Evolutionary conservation across 2,329 filamentous ascomycete species (phyloP).

Genomic region (Monosporascus sp.): DNA sequence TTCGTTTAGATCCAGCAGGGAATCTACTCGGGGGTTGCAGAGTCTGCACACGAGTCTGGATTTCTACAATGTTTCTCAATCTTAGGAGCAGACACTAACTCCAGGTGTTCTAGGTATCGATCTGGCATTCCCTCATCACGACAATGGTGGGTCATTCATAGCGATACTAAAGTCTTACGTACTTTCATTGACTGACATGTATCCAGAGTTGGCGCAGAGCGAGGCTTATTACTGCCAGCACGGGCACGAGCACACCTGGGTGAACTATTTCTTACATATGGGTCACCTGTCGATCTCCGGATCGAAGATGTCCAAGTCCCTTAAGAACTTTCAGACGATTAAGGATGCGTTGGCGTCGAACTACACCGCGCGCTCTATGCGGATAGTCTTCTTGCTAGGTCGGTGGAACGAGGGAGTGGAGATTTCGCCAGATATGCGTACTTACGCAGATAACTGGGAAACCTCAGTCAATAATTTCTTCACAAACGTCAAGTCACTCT

Average conservation of each 20-base stretch:
- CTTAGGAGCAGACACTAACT: not conserved
- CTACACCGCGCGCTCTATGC: constrained; percentile 74
- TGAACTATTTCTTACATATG: constrained; percentile 95
- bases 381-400: constrained; percentile 82
- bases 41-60: not conserved
- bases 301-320: constrained; percentile 90
- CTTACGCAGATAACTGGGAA: constrained; percentile 73
- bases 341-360: constrained; percentile 65
- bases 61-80: not conserved
- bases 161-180: not conserved
- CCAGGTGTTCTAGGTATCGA: constrained; percentile 51
- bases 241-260: constrained; percentile 65
- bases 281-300: constrained; percentile 85
- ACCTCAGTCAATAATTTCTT: constrained; percentile 67
- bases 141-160: constrained; percentile 53
- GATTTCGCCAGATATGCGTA: constrained; percentile 77
- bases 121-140: constrained; percentile 85
- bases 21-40: not conserved
- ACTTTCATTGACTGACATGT: constrained; percentile 60
- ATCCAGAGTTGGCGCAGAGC: constrained; percentile 57
- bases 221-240: constrained; percentile 62
- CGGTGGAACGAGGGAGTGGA: constrained; percentile 89
- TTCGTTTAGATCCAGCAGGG: too few relatives aligned
- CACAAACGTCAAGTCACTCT: constrained; percentile 49
- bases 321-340: constrained; percentile 96